Evolutionary conservation across 257 asterid genomes (phyloP).

Genomic region (Rehmannia glutinosa): DNA sequence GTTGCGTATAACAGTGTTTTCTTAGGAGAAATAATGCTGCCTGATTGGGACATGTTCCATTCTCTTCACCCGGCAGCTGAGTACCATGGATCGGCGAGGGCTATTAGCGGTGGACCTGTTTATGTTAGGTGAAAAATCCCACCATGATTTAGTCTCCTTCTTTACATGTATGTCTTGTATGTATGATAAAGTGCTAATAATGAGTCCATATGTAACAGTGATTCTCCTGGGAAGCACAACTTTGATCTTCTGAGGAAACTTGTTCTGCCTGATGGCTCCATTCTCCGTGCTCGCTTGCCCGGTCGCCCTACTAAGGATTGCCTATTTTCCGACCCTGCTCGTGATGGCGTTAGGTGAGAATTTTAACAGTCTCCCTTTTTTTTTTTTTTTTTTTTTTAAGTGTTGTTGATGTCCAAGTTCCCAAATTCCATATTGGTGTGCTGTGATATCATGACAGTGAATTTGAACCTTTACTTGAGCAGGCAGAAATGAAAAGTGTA

Average conservation of each 20-base stretch:
- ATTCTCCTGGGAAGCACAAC: conserved; percentile 91
- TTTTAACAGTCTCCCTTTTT: no score
- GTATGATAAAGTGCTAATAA: no score
- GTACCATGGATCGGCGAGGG: conserved; percentile 86
- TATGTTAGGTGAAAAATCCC: conserved; percentile 56
- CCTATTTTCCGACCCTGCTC: conserved; percentile 86
- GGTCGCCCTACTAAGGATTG: conserved; percentile 94
- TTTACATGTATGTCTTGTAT: no score
- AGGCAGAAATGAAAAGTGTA: no score
- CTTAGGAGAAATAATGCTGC: conserved; percentile 71
- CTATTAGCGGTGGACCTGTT: conserved; percentile 81
- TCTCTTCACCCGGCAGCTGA: conserved; percentile 84
- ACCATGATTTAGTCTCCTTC: no score
- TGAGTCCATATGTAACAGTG: conserved; percentile 59
- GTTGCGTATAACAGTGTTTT: conserved; percentile 79
- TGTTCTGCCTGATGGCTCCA: conserved; percentile 75
- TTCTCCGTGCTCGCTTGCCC: conserved; percentile 81
- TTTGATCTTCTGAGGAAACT: conserved; percentile 76
- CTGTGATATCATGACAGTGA: no score
- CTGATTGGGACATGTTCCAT: conserved; percentile 98
- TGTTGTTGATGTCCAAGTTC: no score
- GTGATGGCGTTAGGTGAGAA: conserved; percentile 81
- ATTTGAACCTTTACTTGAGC: no score
- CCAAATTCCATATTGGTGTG: no score
- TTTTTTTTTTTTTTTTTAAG: no score